Conservation (phyloP, 352 stramenopile genomes). For the Phytophthora multivora region DNA sequence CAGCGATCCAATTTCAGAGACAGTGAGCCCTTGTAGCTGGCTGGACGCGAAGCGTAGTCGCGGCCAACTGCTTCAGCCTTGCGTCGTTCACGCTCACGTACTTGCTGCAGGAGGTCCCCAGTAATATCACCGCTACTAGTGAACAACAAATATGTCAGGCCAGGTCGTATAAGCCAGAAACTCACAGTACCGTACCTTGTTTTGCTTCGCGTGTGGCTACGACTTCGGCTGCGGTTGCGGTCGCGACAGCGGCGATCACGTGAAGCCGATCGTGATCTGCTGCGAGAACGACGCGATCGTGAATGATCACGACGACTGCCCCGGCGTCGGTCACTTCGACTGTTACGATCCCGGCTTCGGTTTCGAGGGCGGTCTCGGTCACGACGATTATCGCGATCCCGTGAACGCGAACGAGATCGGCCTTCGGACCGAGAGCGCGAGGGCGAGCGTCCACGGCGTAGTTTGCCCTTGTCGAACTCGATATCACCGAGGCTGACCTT, state of each 20-base stretch:
- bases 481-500: constrained; percentile 95
- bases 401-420: constrained; percentile 47
- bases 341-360: constrained; percentile 29
- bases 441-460: constrained; percentile 27
- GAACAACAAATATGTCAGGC: neutral
- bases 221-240: constrained; percentile 39
- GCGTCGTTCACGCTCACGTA: constrained; percentile 90
- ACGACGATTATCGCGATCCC: constrained; percentile 28
- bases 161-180: neutral
- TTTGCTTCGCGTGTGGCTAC: constrained; percentile 28
- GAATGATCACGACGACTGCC: constrained; percentile 43
- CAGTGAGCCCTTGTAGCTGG: constrained; percentile 93
- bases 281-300: constrained; percentile 50
- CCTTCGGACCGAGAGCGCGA: constrained; percentile 44
- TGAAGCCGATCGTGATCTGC: constrained; percentile 38
- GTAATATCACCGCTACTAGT: constrained; percentile 40
- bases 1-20: constrained; percentile 92
- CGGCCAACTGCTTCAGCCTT: constrained; percentile 88
- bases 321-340: constrained; percentile 31
- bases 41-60: constrained; percentile 90
- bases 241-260: constrained; percentile 40
- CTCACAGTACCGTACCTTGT: constrained; percentile 13
- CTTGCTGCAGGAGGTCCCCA: constrained; percentile 90
- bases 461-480: constrained; percentile 67
- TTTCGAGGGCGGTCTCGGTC: constrained; percentile 36